A percentile compares a stretch with the other conserved stretches of the same genome.
Conservation (phyloP, 164 flowering plant species). For the Echeveria elegans region DNA sequence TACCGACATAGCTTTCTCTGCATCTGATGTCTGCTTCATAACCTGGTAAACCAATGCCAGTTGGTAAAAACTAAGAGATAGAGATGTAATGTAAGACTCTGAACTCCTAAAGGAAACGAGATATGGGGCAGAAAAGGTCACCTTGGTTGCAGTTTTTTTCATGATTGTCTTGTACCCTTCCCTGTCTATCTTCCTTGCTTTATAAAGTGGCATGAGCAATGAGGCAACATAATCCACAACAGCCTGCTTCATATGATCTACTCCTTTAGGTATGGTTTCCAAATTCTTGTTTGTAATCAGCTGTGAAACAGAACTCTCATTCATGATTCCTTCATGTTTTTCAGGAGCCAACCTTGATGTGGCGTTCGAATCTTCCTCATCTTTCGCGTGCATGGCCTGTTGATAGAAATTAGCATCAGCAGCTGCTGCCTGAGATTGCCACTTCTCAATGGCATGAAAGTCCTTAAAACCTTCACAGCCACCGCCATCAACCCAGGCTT, state of each 20-base stretch:
- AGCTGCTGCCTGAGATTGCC: conserved; percentile 95
- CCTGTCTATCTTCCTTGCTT: conserved; percentile 81
- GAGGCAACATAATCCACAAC: conserved; percentile 88
- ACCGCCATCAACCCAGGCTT: conserved; percentile 90
- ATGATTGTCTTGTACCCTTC: conserved; percentile 92
- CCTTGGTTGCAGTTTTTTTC: conserved; percentile 97
- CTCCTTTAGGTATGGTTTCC: conserved; percentile 48
- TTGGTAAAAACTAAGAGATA: neutral
- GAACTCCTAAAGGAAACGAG: neutral
- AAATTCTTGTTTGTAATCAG: conserved; percentile 42
- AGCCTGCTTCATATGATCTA: conserved; percentile 69
- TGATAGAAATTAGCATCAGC: conserved; percentile 54
- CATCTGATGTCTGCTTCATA: conserved; percentile 87
- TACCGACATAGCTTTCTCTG: conserved; percentile 79
- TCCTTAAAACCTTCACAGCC: conserved; percentile 79
- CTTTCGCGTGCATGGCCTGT: conserved; percentile 31
- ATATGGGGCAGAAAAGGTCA: conserved; percentile 11
- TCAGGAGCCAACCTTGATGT: conserved; percentile 23
- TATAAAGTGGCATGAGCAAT: conserved; percentile 93
- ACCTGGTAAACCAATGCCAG: conserved; percentile 40
- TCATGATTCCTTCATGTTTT: conserved; percentile 35
- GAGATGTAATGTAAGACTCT: too few species aligned
- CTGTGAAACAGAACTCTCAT: conserved; percentile 74
- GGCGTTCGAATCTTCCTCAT: conserved; percentile 76
- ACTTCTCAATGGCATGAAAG: conserved; percentile 84